Evolutionary conservation across 2,329 filamentous ascomycete genomes (phyloP).

Genomic region (Xylaria sp.): DNA sequence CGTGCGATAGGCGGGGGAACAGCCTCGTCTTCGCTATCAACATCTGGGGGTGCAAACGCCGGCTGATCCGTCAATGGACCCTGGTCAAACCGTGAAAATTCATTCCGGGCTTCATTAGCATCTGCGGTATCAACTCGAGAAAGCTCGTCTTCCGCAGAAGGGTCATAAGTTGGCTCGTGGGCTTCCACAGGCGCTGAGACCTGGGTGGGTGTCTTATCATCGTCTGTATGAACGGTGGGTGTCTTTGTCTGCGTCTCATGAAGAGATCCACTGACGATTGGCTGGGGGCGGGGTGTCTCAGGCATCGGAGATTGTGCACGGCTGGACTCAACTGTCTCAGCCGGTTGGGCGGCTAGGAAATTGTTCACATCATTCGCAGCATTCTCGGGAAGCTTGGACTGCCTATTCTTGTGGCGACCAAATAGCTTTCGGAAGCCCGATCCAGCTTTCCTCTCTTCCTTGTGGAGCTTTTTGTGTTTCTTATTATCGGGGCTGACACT

Average conservation of each 20-base stretch:
- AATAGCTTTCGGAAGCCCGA: constrained; percentile 68
- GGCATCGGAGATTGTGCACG: constrained; percentile 39
- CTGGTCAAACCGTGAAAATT: constrained; percentile 79
- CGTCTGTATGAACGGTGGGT: constrained; percentile 35
- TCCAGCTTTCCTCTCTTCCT: constrained; percentile 49
- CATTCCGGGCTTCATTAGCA: constrained; percentile 62
- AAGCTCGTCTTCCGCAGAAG: constrained; percentile 53
- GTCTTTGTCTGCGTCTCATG: constrained; percentile 26
- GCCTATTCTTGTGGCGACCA: constrained; percentile 64
- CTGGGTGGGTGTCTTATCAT: constrained; percentile 38
- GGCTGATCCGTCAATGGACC: constrained; percentile 87
- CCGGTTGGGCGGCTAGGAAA: constrained; percentile 53
- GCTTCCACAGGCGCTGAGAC: constrained; percentile 32
- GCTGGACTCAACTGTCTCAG: constrained; percentile 36
- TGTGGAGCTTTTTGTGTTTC: constrained; percentile 61
- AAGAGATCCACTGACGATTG: constrained; percentile 30
- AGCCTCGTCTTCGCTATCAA: constrained; percentile 53
- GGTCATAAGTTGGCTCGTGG: constrained; percentile 49
- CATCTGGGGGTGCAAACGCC: constrained; percentile 73
- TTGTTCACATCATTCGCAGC: constrained; percentile 57
- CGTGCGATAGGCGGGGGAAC: constrained; percentile 59
- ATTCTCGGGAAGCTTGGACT: constrained; percentile 62
- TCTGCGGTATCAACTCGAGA: constrained; percentile 67
- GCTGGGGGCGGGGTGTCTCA: constrained; percentile 33
- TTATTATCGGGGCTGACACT: constrained; percentile 52